These are phyloP conservation scores for Polytrichum commune DNA, from an alignment of 225 moss, liverwort and hornwort genomes.

Conservation along the genomic window DNA sequence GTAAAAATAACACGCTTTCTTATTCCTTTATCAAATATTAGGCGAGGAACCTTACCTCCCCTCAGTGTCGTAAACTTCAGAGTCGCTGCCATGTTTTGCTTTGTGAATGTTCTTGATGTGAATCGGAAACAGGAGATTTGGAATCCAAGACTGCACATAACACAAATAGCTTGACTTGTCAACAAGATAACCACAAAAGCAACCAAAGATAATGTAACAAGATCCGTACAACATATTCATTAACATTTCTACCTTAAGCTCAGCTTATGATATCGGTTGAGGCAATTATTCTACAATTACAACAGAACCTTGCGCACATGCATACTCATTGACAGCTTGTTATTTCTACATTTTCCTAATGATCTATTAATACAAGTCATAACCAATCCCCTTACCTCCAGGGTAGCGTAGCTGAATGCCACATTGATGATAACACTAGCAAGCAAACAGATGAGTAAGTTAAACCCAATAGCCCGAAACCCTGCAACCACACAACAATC, in stretches of 20 bases:
- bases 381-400: conserved; percentile 31
- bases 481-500: conserved; percentile 25
- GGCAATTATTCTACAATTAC: too few species aligned
- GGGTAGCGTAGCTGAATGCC: conserved; percentile 60
- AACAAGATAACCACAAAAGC: too few species aligned
- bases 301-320: too few species aligned
- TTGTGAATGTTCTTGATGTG: conserved; percentile 71
- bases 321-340: too few species aligned
- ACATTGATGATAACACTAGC: conserved; percentile 36
- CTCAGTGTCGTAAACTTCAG: conserved; percentile 76
- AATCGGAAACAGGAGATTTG: conserved; percentile 51
- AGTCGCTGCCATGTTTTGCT: conserved; percentile 78
- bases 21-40: neutral
- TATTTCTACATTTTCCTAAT: too few species aligned
- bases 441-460: conserved; percentile 31
- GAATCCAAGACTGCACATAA: conserved; percentile 63
- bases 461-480: conserved; percentile 62
- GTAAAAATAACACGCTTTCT: too few species aligned
- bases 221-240: too few species aligned
- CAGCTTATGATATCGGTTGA: too few species aligned
- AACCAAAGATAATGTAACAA: too few species aligned
- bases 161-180: neutral
- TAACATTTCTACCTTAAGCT: too few species aligned
- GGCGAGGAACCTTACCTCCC: conserved; percentile 39
- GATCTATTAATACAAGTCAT: neutral